phyloP scores from a whole-genome alignment of 169 alveolate genomes.

The Cytauxzoon felis region DNA sequence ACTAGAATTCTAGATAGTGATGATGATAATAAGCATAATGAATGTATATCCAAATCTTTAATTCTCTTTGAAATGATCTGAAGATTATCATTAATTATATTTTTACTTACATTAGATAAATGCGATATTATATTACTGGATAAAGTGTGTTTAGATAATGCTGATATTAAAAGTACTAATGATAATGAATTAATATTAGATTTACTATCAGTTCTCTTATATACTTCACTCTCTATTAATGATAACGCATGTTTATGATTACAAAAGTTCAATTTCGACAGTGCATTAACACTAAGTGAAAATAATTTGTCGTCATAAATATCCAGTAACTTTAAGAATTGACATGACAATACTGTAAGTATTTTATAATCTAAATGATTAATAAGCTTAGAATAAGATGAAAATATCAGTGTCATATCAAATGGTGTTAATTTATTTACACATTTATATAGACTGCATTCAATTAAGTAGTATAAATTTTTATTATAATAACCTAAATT shows the following conservation, averaged over 20 bases:
- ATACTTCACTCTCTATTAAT: slow-evolving; percentile 51
- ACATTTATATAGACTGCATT: slow-evolving; percentile 5
- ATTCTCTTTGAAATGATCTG: slow-evolving; percentile 5
- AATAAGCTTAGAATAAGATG: slow-evolving; percentile 24
- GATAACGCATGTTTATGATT: slow-evolving; percentile 33
- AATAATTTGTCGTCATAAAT: slow-evolving; percentile 10
- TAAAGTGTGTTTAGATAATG: slow-evolving; percentile 10
- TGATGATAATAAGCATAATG: slow-evolving; percentile 38
- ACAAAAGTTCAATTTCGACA: slow-evolving; percentile 33
- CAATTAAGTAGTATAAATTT: slow-evolving; percentile 15
- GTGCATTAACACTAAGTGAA: slow-evolving; percentile 23
- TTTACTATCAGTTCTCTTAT: slow-evolving; percentile 14
- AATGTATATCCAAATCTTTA: slow-evolving; percentile 50
- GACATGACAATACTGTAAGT: slow-evolving; percentile 49
- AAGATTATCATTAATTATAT: not conserved
- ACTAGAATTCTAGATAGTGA: slow-evolving; percentile 30
- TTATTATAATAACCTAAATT: slow-evolving; percentile 44
- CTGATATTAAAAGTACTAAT: slow-evolving; percentile 21
- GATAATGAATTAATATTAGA: slow-evolving; percentile 12
- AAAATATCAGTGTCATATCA: slow-evolving; percentile 29
- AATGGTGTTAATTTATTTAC: slow-evolving; percentile 18
- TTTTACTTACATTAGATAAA: not conserved
- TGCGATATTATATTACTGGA: not conserved
- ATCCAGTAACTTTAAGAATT: slow-evolving; percentile 35
- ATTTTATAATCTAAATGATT: slow-evolving; percentile 5